Percentiles rank a stretch among this genome's conserved stretches.
Evolutionary conservation across 208 protist genomes (phyloP).

Genomic region (Acanthamoeba sp.): DNA sequence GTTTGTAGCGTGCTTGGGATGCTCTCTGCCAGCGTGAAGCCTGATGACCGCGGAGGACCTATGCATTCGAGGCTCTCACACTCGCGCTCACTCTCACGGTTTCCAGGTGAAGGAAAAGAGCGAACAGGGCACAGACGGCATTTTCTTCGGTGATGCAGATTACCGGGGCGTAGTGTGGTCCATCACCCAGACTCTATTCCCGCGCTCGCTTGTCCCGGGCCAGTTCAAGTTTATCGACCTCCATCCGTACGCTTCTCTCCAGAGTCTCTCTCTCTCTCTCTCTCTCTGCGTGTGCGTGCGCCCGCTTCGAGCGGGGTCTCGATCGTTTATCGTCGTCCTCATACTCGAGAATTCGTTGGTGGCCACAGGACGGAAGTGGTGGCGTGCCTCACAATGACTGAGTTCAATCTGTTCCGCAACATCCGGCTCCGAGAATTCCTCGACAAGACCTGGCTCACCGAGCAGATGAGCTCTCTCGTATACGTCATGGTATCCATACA

Average conservation of each 20-base stretch:
- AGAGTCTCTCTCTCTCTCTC: neutral
- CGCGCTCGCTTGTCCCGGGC: conserved; percentile 17
- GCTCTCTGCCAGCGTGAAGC: too few relatives aligned
- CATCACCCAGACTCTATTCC: conserved; percentile 57
- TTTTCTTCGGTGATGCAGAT: conserved; percentile 21
- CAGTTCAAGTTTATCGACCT: conserved; percentile 56
- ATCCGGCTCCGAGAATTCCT: conserved; percentile 32
- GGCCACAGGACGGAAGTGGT: neutral
- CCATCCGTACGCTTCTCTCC: conserved; percentile 24
- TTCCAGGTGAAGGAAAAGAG: conserved; percentile 36
- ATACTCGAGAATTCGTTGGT: neutral
- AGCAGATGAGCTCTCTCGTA: conserved; percentile 49
- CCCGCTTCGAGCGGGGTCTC: too few relatives aligned
- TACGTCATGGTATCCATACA: conserved; percentile 57
- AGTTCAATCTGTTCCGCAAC: conserved; percentile 62
- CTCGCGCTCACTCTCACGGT: neutral
- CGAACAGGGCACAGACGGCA: neutral
- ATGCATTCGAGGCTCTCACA: too few relatives aligned
- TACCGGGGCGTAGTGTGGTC: conserved; percentile 62
- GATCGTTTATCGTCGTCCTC: too few relatives aligned
- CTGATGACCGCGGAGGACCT: too few relatives aligned
- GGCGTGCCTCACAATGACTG: conserved; percentile 27
- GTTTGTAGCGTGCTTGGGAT: too few relatives aligned
- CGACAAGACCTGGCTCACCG: conserved; percentile 47
- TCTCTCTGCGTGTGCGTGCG: too few relatives aligned